Conservation (phyloP, 1,284 basidiomycete species). For the Rhodotorula sp. region DNA sequence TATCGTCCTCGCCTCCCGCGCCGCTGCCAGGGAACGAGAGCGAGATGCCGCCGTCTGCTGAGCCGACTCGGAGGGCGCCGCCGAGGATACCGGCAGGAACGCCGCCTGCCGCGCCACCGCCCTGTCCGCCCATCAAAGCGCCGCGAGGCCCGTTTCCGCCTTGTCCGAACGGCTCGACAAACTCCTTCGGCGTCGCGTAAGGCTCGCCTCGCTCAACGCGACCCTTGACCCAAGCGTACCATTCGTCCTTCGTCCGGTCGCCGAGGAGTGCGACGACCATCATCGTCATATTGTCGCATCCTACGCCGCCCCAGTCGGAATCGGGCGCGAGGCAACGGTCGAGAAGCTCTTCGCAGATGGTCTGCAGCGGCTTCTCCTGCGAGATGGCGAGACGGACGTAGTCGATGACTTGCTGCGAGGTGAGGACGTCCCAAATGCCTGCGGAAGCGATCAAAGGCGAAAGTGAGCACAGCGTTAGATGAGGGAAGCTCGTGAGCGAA, state of each 20-base stretch:
- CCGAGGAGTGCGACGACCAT: constrained; percentile 84
- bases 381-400: constrained; percentile 80
- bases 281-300: constrained; percentile 99
- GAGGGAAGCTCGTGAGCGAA: background rate
- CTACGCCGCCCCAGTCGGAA: constrained; percentile 87
- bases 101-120: background rate
- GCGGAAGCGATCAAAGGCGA: constrained; percentile 11
- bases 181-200: constrained; percentile 65
- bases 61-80: constrained; percentile 3
- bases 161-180: constrained; percentile 61
- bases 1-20: constrained; percentile 16
- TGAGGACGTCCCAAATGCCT: constrained; percentile 99
- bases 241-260: constrained; percentile 83
- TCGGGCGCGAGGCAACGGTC: constrained; percentile 93
- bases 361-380: constrained; percentile 70
- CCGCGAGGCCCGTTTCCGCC: constrained; percentile 30
- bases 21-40: constrained; percentile 6
- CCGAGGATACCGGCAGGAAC: constrained; percentile 8
- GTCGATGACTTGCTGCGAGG: constrained; percentile 89
- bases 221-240: constrained; percentile 87
- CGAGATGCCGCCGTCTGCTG: background rate
- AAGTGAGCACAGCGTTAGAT: no score
- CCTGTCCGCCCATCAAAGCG: constrained; percentile 20
- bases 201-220: constrained; percentile 73
- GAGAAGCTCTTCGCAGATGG: constrained; percentile 87